A percentile compares a stretch with the other conserved stretches of the same genome.
phyloP scores from a whole-genome alignment of 1,284 basidiomycete genomes.

The Inonotus hispidus region DNA sequence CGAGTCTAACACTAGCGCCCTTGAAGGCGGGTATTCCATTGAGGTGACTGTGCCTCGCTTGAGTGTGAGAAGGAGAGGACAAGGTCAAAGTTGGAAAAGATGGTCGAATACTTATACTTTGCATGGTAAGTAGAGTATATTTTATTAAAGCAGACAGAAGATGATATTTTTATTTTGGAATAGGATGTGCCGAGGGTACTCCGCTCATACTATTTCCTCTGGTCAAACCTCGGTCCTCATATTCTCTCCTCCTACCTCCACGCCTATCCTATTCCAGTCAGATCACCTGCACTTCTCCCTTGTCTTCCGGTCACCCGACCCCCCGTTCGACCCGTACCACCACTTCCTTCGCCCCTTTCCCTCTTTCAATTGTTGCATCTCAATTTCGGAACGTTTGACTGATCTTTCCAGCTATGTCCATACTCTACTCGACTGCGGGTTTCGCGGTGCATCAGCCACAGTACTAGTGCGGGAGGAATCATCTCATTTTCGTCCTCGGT shows the following conservation, averaged over 20 bases:
- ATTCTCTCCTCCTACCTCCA: background rate
- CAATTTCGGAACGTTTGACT: background rate
- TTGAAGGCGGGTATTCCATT: constrained; percentile 3
- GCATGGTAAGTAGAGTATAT: too few relatives aligned
- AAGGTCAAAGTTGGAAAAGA: background rate
- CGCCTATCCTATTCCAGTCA: background rate
- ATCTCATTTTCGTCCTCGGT: background rate
- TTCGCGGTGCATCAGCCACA: background rate
- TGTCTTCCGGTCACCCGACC: background rate
- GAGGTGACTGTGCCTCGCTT: background rate
- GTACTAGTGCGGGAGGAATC: background rate
- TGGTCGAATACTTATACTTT: background rate
- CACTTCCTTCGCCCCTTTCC: background rate
- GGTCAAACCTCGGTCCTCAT: constrained; percentile 5
- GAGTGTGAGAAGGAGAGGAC: background rate
- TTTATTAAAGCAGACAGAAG: too few relatives aligned
- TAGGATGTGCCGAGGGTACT: constrained; percentile 2
- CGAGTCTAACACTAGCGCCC: background rate
- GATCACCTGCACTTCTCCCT: constrained; percentile 1
- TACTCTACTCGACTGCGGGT: background rate
- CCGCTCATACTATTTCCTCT: background rate
- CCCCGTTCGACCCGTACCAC: background rate
- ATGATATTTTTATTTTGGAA: background rate
- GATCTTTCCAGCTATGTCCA: background rate
- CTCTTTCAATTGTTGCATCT: background rate